These are phyloP conservation scores for Fennellomyces sp. DNA, from an alignment of 371 early-diverging fungal genomes.

Conservation along the genomic window DNA sequence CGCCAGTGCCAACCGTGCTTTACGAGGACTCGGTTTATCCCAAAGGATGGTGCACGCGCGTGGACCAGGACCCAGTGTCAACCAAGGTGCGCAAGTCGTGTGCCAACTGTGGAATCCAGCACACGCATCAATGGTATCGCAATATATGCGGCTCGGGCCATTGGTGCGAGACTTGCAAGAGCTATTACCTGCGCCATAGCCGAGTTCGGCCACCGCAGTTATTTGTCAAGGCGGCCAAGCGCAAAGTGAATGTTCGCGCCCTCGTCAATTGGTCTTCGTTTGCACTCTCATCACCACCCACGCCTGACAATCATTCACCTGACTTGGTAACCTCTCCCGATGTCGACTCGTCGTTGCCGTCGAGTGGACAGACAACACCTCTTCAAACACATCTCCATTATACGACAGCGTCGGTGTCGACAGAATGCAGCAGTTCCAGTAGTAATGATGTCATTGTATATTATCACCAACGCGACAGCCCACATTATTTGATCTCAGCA, in stretches of 20 bases:
- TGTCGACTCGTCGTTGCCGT: not conserved
- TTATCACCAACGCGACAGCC: not conserved
- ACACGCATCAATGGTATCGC: slow-evolving; percentile 55
- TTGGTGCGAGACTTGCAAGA: slow-evolving; percentile 56
- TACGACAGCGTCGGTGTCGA: not conserved
- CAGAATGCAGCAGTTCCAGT: slow-evolving; percentile 3
- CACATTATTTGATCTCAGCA: not conserved
- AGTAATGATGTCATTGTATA: not conserved
- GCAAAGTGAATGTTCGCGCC: slow-evolving; percentile 45
- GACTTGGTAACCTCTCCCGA: not conserved
- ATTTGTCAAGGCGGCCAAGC: slow-evolving; percentile 50
- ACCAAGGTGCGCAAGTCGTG: slow-evolving; percentile 25
- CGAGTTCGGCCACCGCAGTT: slow-evolving; percentile 43
- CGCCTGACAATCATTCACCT: not conserved
- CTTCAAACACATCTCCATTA: not conserved
- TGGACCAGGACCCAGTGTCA: not conserved
- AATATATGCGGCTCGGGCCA: slow-evolving; percentile 48
- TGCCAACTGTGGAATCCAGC: slow-evolving; percentile 44
- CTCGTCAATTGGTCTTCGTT: slow-evolving; percentile 32
- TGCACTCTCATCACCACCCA: slow-evolving; percentile 15
- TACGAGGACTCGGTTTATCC: too few species aligned
- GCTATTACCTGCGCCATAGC: slow-evolving; percentile 45
- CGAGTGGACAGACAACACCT: not conserved
- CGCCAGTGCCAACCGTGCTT: not conserved
- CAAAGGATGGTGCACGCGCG: not conserved